Conservation (phyloP, 108 stramenopile genomes). For the Epithemia pelagica region DNA sequence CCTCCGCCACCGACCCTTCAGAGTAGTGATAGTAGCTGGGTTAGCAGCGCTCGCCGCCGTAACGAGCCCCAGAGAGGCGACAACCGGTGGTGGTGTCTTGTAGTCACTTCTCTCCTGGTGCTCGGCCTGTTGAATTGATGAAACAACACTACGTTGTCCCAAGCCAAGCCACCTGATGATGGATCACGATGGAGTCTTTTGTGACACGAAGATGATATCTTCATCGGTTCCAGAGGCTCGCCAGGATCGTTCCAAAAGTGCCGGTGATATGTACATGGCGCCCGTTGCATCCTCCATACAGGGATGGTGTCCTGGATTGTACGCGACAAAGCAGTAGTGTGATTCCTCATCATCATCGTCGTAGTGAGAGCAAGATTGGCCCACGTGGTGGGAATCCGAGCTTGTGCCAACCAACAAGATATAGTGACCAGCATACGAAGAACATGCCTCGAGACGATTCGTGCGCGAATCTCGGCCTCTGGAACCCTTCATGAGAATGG, state of each 20-base stretch:
- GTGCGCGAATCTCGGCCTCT: neutral
- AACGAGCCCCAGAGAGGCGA: no score
- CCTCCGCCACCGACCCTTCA: neutral
- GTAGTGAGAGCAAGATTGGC: neutral
- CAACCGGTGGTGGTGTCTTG: no score
- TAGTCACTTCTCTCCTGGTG: no score
- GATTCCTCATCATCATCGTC: neutral
- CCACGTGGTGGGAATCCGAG: constrained; percentile 21
- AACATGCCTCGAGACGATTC: no score
- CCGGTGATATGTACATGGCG: constrained; percentile 28
- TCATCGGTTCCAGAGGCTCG: constrained; percentile 66
- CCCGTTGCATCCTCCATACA: constrained; percentile 2
- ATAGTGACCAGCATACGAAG: constrained; percentile 67
- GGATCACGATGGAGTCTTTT: no score
- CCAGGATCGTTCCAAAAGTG: constrained; percentile 57
- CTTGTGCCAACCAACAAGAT: constrained; percentile 59
- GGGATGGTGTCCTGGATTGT: constrained; percentile 6
- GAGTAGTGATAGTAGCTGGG: no score
- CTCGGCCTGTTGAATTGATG: no score
- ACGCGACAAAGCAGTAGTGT: constrained; percentile 1
- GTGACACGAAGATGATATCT: constrained; percentile 57
- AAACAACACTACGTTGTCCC: no score
- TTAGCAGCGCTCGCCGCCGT: no score
- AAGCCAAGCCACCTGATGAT: no score
- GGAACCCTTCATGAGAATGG: constrained; percentile 18